Conservation (phyloP, 805 yeast species). For the Starmera dryadoides region DNA sequence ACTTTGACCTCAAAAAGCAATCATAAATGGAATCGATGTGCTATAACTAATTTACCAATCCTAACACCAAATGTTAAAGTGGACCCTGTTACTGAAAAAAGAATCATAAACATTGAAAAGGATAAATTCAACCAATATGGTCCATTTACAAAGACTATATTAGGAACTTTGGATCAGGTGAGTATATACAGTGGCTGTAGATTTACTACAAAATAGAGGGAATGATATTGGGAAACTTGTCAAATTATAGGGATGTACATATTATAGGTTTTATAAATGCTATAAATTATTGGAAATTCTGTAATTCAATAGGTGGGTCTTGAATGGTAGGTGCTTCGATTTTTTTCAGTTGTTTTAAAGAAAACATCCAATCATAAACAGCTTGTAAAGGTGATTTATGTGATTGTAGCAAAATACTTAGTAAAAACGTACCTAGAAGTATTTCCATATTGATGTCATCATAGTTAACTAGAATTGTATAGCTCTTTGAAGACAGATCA, state of each 20-base stretch:
- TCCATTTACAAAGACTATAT: constrained; percentile 9
- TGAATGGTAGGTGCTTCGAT: neutral
- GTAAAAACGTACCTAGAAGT: constrained; percentile 14
- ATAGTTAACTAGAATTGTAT: constrained; percentile 11
- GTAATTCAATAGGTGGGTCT: too few species aligned
- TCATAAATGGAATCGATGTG: constrained; percentile 18
- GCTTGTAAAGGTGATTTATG: neutral
- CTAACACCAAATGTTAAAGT: constrained; percentile 2
- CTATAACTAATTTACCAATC: constrained; percentile 14
- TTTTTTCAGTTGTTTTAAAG: too few species aligned
- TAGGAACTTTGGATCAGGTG: constrained; percentile 4
- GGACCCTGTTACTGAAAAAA: constrained; percentile 15
- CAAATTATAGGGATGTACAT: neutral
- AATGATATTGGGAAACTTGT: neutral
- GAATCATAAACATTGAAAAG: constrained; percentile 14
- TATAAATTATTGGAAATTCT: neutral
- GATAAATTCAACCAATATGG: constrained; percentile 16
- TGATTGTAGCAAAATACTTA: constrained; percentile 1
- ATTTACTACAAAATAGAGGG: constrained; percentile 6
- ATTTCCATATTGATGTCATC: constrained; percentile 17
- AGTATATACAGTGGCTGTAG: constrained; percentile 17
- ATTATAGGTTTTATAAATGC: neutral
- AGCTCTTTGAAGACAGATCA: constrained; percentile 5
- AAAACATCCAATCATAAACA: constrained; percentile 1
- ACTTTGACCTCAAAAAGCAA: constrained; percentile 8